phyloP scores from a whole-genome alignment of 352 stramenopile genomes.

The Aphanomyces euteiches region DNA sequence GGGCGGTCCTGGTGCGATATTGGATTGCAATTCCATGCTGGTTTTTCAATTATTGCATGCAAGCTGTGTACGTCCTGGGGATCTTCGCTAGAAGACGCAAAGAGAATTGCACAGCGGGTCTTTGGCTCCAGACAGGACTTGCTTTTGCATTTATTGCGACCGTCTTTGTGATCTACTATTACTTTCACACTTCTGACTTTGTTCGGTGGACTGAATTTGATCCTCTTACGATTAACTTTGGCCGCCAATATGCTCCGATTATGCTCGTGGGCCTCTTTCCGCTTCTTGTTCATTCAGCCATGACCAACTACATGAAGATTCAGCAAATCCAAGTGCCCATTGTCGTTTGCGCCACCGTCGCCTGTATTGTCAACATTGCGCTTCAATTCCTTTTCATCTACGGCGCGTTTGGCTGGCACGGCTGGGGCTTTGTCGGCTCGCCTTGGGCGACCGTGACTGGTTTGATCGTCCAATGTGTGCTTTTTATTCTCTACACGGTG shows the following conservation, averaged over 20 bases:
- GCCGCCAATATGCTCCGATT: constrained; percentile 3
- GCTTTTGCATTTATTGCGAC: background rate
- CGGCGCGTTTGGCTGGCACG: constrained; percentile 42
- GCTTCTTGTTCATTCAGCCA: background rate
- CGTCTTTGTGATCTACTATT: constrained; percentile 2
- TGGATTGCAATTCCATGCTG: background rate
- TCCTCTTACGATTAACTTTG: background rate
- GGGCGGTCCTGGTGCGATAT: constrained; percentile 3
- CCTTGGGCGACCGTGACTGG: constrained; percentile 53
- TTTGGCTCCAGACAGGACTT: constrained; percentile 15
- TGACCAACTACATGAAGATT: constrained; percentile 5
- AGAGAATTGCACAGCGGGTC: background rate
- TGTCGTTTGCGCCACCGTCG: constrained; percentile 6
- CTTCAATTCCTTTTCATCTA: constrained; percentile 23
- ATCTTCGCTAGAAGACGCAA: background rate
- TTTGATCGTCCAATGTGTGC: background rate
- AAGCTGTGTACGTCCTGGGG: constrained; percentile 2
- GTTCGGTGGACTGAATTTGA: background rate
- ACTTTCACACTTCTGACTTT: background rate
- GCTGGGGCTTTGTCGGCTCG: constrained; percentile 72
- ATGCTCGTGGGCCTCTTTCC: constrained; percentile 2
- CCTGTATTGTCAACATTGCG: background rate
- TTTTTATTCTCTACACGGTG: constrained; percentile 5
- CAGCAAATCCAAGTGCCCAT: background rate
- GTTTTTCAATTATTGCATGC: background rate